Evolutionary conservation across 2,329 filamentous ascomycete genomes (phyloP).

Genomic region (Fusarium sp.): DNA sequence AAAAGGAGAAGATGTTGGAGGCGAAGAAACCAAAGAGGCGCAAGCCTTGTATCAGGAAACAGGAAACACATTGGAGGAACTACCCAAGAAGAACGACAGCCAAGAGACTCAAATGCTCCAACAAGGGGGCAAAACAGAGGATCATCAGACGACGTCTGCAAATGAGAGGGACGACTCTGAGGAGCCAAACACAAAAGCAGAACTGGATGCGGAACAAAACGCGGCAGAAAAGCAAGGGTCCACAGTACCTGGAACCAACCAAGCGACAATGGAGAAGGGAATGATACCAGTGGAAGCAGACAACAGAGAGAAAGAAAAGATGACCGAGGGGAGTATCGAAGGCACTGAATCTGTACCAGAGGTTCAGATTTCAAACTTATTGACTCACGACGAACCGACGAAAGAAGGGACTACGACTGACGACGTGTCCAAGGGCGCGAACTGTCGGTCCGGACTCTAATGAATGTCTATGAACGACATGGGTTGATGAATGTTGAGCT

Average conservation of each 20-base stretch:
- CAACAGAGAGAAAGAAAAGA: not conserved
- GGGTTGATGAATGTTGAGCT: conserved; percentile 17
- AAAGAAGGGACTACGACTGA: conserved; percentile 32
- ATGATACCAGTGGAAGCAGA: not conserved
- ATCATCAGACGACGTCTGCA: not conserved
- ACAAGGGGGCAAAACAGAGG: conserved; percentile 5
- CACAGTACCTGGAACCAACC: conserved; percentile 38
- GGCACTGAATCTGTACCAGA: conserved; percentile 1
- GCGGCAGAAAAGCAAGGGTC: conserved; percentile 33
- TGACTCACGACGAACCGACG: conserved; percentile 29
- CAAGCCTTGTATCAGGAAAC: conserved; percentile 3
- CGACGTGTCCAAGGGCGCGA: conserved; percentile 21
- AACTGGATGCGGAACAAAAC: conserved; percentile 14
- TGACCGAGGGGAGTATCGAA: not conserved
- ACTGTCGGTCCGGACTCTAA: conserved; percentile 17
- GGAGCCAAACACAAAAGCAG: conserved; percentile 8
- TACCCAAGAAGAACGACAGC: conserved; percentile 4
- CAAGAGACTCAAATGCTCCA: not conserved
- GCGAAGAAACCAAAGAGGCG: conserved; percentile 16
- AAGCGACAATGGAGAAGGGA: conserved; percentile 20
- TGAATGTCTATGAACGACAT: conserved; percentile 21
- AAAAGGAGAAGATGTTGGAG: not conserved
- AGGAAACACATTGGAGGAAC: not conserved
- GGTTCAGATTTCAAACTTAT: conserved; percentile 19
- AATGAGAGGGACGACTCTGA: not conserved